phyloP scores from a whole-genome alignment of 495 filamentous ascomycete species.

The Trypethelium eluteriae region DNA sequence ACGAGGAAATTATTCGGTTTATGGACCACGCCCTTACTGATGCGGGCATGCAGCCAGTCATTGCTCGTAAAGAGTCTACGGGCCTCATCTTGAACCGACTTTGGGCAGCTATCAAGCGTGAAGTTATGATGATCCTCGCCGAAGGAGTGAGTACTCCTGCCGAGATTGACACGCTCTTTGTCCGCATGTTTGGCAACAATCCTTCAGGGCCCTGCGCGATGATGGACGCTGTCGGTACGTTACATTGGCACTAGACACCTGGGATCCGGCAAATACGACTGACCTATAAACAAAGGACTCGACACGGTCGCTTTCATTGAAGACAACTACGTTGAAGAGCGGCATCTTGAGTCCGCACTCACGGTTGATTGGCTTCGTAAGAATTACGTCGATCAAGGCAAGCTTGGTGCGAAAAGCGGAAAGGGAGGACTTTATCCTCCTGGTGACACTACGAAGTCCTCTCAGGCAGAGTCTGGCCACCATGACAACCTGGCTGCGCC shows the following conservation, averaged over 20 bases:
- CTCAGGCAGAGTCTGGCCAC: constrained; percentile 3
- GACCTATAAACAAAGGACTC: constrained; percentile 32
- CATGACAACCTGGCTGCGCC: constrained; percentile 5
- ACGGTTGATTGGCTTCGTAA: constrained; percentile 35
- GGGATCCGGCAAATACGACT: not conserved
- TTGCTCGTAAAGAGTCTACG: constrained; percentile 42
- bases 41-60: constrained; percentile 40
- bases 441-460: constrained; percentile 4
- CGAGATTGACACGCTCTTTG: constrained; percentile 43
- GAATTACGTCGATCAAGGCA: constrained; percentile 34
- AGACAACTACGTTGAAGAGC: constrained; percentile 39
- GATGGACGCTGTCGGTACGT: constrained; percentile 21
- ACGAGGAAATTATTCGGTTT: constrained; percentile 38
- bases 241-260: constrained; percentile 20
- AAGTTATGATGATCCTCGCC: constrained; percentile 43
- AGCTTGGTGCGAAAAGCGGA: constrained; percentile 31
- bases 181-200: constrained; percentile 28
- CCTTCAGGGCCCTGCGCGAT: constrained; percentile 31
- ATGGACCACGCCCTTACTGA: constrained; percentile 38
- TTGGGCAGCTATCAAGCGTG: constrained; percentile 52
- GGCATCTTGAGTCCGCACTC: constrained; percentile 21
- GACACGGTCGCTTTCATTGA: constrained; percentile 46
- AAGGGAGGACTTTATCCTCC: constrained; percentile 36
- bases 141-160: constrained; percentile 43
- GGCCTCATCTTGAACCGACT: constrained; percentile 54